These are phyloP conservation scores for Cyathus striatus DNA, from an alignment of 768 basidiomycete species.

Conservation along the genomic window DNA sequence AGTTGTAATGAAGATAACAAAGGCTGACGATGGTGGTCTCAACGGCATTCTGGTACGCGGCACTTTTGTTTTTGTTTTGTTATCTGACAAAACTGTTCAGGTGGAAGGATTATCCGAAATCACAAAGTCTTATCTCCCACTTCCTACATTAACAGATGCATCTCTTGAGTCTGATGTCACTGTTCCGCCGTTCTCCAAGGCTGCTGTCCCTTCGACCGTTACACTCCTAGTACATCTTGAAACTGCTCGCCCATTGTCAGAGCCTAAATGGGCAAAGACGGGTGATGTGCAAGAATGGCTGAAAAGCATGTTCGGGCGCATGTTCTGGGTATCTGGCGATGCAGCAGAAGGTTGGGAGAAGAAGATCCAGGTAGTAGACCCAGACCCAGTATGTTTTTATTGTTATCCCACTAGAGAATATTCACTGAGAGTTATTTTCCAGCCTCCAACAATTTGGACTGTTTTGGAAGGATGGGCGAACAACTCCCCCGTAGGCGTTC, in stretches of 20 bases:
- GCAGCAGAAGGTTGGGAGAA: conserved; percentile 92
- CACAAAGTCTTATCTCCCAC: conserved; percentile 63
- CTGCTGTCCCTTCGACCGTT: conserved; percentile 45
- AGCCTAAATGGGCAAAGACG: conserved; percentile 95
- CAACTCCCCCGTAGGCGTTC: conserved; percentile 75
- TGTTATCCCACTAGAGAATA: too few species aligned
- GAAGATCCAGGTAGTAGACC: conserved; percentile 88
- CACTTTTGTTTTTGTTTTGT: conserved; percentile 5
- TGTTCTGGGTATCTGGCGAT: conserved; percentile 83
- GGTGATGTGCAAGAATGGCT: conserved; percentile 95
- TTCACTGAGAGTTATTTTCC: conserved; percentile 2
- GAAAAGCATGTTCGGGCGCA: conserved; percentile 79
- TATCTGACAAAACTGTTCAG: conserved; percentile 29
- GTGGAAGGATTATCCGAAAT: conserved; percentile 70
- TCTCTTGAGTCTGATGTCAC: conserved; percentile 48
- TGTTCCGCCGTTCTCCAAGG: conserved; percentile 68
- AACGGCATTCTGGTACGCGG: conserved; percentile 72
- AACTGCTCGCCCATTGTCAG: conserved; percentile 81
- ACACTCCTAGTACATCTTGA: conserved; percentile 80
- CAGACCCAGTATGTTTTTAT: conserved; percentile 75
- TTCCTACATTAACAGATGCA: conserved; percentile 41
- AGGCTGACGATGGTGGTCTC: conserved; percentile 48
- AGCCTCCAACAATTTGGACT: conserved; percentile 91
- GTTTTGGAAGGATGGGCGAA: conserved; percentile 86
- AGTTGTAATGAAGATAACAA: conserved; percentile 58